Evolutionary conservation across 208 protist species (phyloP), one percentile per base, ranked within the genome.

Genomic region (Trypanosoma cruzi): DNA sequence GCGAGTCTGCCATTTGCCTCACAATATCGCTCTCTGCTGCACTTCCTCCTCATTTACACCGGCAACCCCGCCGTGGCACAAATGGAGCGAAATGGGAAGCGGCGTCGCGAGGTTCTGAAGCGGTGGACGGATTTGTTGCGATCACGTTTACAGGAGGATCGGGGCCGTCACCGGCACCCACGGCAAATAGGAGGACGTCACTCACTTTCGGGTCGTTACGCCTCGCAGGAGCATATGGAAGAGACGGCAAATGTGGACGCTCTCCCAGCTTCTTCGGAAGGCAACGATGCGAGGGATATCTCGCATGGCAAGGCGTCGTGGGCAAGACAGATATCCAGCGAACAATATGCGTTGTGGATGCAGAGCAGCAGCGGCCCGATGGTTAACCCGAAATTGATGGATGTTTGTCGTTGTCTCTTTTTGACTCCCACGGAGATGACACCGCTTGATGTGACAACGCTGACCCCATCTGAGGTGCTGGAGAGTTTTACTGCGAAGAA

Each of bases 21-120:
- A 13, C 44, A 75, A 22, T 85, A 79, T 59, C 73, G 73, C 46
- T 87, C 79, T 24, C 68, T 92, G 52, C 50, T 92, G 14, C 78
- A 87, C 52, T 81, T 89, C 52, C 22, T 89, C 4, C 69, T 87
- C 29, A 16, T 79, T 2, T 64, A 68, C 4, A 72, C 50, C 6
- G 84, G 73, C 4, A 81, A 79, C 64, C 68, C 77, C 22, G 70
- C 68, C 4, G 64, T 86, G 50, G 62, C 55, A n/a, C 81, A 72
- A 29, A 68, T 85, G 67, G 58, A 68, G 29, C 32, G 37, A 4
- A 56, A 68, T 5, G 56, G 60, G 58, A 64, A 66, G 65, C 73
- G 71, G 0, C 83, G 77, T 18, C 65, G 75, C 0, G 60, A 55
- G 31, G 73, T 57, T 20, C 49, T 77, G 28, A 31, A 54, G 44